Evolutionary conservation across 2,329 filamentous ascomycete genomes (phyloP), one percentile per base, ranked within the genome.

Genomic region (Aspergillus brunneoviolaceus): DNA sequence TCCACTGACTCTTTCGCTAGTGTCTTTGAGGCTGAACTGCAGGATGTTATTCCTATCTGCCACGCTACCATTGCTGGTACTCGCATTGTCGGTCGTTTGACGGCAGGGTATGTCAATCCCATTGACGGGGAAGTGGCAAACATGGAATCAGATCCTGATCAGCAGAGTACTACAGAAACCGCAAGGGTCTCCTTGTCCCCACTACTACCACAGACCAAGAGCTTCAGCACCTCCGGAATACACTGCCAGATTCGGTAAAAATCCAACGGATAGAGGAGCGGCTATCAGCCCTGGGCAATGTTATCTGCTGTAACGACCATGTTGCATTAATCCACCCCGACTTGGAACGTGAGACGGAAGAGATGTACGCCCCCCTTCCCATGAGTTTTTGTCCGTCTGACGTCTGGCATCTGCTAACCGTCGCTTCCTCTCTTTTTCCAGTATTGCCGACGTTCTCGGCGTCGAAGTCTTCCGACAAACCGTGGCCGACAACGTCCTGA

Each of bases 181-280:
- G 92, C 76, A 96, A 96, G 78, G 95, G 95, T 70, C 90, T 99
- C 64, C 88, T 99, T 64, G 94, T 99, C 59, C 95, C 95, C 62
- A 98, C 94, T 58, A 92, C 89, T 61, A 98, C 95, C 63, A 96
- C 93, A 69, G 95, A 99, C 80, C 95, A 99, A 82, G 95, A 99
- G 82, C 85, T 99, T 65, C 93, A 97, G 80, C 95, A 99, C 79
- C 84, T 99, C 70, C 90, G 95, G 71, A 98, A 99, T 79, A 92
- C 90, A 60, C 87, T 99, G 67, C 95, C 95, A 45, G 94, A 98
- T 76, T 81, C 82, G 60, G 91, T 99, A 66, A 92, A 93, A 80
- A 96, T 99, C 72, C 93, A 97, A 81, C 88, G 95, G 68, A 96
- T 99, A 81, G 95, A 99, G 82, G 95, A 99, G 84, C 88, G 95